Conservation (phyloP, 2,329 filamentous ascomycete genomes). For the Fusarium sp. region DNA sequence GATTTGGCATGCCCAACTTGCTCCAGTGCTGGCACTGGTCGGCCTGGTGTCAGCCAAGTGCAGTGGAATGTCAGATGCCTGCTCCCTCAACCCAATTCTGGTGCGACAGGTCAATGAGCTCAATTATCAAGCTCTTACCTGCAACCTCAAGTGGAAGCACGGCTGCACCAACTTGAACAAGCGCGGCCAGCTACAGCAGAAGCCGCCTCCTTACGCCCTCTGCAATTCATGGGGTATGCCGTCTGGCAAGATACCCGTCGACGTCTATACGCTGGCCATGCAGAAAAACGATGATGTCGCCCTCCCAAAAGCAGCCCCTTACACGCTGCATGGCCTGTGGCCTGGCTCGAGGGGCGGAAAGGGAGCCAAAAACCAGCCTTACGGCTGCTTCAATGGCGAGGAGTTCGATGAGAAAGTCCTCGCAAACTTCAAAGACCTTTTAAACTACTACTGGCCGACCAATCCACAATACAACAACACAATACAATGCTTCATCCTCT, state of each 20-base stretch:
- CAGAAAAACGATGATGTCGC: not conserved
- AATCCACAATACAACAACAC: slow-evolving; percentile 9
- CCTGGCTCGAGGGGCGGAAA: not conserved
- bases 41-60: not conserved
- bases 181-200: not conserved
- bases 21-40: not conserved
- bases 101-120: not conserved
- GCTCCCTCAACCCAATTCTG: not conserved
- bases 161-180: not conserved
- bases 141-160: slow-evolving; percentile 1
- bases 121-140: not conserved
- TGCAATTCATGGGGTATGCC: not conserved
- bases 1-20: slow-evolving; percentile 4
- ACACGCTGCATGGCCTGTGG: slow-evolving; percentile 5
- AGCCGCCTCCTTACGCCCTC: not conserved
- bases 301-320: fast-evolving
- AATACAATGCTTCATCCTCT: slow-evolving; percentile 9
- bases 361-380: not conserved
- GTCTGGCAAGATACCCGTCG: not conserved
- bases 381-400: not conserved
- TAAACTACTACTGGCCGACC: slow-evolving; percentile 3
- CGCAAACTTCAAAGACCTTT: not conserved
- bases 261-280: slow-evolving; percentile 1
- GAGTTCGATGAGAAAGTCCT: slow-evolving; percentile 3
- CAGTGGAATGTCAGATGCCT: slow-evolving; percentile 8